These are phyloP conservation scores for Dendrobium huoshanense DNA, from an alignment of 106 monocot species.

Conservation along the genomic window DNA sequence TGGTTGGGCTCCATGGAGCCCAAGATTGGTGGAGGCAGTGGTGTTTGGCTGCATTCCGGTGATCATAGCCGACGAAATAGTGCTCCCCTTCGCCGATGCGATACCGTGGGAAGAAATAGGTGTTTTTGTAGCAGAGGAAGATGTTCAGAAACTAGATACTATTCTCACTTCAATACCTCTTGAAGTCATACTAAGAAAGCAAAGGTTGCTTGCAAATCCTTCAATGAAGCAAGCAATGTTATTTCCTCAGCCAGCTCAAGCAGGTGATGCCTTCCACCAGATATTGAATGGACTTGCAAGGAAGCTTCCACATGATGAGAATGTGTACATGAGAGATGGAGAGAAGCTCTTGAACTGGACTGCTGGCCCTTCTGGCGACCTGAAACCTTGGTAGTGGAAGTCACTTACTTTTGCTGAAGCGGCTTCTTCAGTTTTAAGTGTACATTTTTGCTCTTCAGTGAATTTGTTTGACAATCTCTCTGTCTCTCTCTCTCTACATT, in stretches of 20 bases:
- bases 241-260: slow-evolving; percentile 70
- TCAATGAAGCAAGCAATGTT: slow-evolving; percentile 91
- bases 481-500: neutral
- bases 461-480: neutral
- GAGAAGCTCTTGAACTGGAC: slow-evolving; percentile 71
- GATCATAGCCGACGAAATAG: slow-evolving; percentile 22
- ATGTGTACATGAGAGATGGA: slow-evolving; percentile 40
- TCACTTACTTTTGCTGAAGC: too few relatives aligned
- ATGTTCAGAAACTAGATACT: slow-evolving; percentile 13
- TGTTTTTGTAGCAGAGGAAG: slow-evolving; percentile 15
- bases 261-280: slow-evolving; percentile 82
- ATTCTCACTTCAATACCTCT: slow-evolving; percentile 14
- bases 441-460: neutral
- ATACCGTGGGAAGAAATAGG: slow-evolving; percentile 26
- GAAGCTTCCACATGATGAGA: slow-evolving; percentile 52
- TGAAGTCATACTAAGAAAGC: slow-evolving; percentile 62
- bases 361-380: slow-evolving; percentile 50
- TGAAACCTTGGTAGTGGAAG: slow-evolving; percentile 59
- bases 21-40: slow-evolving; percentile 19
- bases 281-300: slow-evolving; percentile 77
- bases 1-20: slow-evolving; percentile 49
- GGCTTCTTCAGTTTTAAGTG: neutral
- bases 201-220: slow-evolving; percentile 68
- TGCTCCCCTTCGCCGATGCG: slow-evolving; percentile 22
- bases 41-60: slow-evolving; percentile 26